Percentiles rank a stretch among this genome's conserved stretches.
Conservation (phyloP, 2,329 filamentous ascomycete species). For the Xylariaceae sp. region DNA sequence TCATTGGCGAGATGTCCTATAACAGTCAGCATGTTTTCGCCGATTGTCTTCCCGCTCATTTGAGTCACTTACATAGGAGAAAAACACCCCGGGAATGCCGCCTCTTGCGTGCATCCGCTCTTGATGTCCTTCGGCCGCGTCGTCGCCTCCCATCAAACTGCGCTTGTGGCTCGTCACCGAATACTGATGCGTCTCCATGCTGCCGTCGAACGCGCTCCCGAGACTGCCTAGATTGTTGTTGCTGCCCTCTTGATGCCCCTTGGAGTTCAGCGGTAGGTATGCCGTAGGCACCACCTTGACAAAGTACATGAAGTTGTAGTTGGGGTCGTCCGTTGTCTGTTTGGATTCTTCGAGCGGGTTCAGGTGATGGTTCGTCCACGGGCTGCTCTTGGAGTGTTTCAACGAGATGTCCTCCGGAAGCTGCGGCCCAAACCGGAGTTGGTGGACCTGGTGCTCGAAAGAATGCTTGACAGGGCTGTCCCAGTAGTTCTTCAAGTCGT, state of each 20-base stretch:
- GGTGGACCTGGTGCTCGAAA: slow-evolving; percentile 85
- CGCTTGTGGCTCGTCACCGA: slow-evolving; percentile 96
- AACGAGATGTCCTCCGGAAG: slow-evolving; percentile 67
- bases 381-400: slow-evolving; percentile 50
- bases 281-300: slow-evolving; percentile 96
- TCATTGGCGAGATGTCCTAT: slow-evolving; percentile 98
- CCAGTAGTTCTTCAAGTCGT: slow-evolving; percentile 95
- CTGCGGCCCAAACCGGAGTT: slow-evolving; percentile 88
- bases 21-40: not conserved
- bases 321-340: slow-evolving; percentile 74
- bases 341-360: slow-evolving; percentile 83
- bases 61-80: slow-evolving; percentile 75
- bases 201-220: slow-evolving; percentile 65
- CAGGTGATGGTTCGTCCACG: slow-evolving; percentile 84
- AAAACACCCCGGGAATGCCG: slow-evolving; percentile 96
- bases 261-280: slow-evolving; percentile 85
- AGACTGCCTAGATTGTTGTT: slow-evolving; percentile 63
- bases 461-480: slow-evolving; percentile 72
- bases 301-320: slow-evolving; percentile 99
- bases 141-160: slow-evolving; percentile 77
- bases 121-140: slow-evolving; percentile 82
- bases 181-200: slow-evolving; percentile 97
- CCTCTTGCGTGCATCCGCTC: slow-evolving; percentile 85
- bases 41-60: not conserved
- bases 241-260: slow-evolving; percentile 43